Base-by-base conservation (phyloP, 495 filamentous ascomycete species). In the Pyrenopolyporus hunteri region DNA sequence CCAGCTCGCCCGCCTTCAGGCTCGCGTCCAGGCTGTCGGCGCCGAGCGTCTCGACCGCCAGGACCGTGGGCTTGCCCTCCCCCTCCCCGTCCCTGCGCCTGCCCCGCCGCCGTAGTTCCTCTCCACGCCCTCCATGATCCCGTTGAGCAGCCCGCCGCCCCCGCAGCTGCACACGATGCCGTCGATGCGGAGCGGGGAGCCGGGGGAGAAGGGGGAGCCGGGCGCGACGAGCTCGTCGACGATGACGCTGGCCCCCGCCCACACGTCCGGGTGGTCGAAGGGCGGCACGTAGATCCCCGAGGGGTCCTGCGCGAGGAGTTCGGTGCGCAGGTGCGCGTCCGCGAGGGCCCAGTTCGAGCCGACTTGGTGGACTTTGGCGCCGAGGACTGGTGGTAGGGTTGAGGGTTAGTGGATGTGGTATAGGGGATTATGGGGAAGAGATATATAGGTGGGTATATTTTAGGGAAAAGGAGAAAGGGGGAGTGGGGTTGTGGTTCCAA, bases 191-290 rank as follows among this genome's bases (percentile, higher is more conserved):
- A n/a, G 70, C 17, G 76, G 52, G 5, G 74, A 73, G 37, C 69
- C 70, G 29, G 53, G 69, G 17, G 52, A n/a, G n/a, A n/a, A n/a
- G 61, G n/a, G 69, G 69, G 54, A 90, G 71, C 70, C 91, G n/a
- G n/a, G 87, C 14, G 71, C 61, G 17, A 79, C 76, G 7, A 97
- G 70, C 73, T 98, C 94, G 57, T 88, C 83, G 17, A 97, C 73
- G 29, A 97, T 65, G 2, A 83, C 90, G 35, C 82, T 77, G 63
- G 87, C 82, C 23, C 94, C 94, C 22, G 85, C 76, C 93, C 94
- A 97, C 63, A 97, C 85, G 59, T 88, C 85, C 26, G 84, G 78
- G 73, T 96, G 84, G 70, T 98, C 92, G 64, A 97, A 98, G 11
- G 94, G 94, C 26, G 91, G 89, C 6, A 94, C 90, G 71, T 97